Base-by-base conservation (phyloP, 2,329 filamentous ascomycete genomes). In the Clonostachys rhizophaga region DNA sequence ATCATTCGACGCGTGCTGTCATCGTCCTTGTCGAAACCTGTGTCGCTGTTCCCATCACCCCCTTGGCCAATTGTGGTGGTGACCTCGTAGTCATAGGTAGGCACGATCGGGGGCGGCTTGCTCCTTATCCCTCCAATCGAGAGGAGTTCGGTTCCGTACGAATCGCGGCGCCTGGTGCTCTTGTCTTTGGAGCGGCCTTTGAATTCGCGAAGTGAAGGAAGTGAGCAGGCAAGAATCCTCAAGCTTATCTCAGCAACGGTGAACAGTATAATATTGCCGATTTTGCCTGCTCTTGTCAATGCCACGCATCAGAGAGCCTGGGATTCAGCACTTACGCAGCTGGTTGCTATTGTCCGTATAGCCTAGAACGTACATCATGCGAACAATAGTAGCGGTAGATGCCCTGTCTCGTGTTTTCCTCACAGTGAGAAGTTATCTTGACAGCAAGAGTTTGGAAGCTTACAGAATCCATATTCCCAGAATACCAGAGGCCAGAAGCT, bases 181-280 rank as follows among this genome's bases (percentile, higher is more conserved):
- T 13, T 14, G 43, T 36, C 9, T 7, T 14, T 40, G 49, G 41
- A 16, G 39, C 44, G 35, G 24, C n/a, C 16, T 10, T 36, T 40
- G 45, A 58, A 48, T 6, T 46, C 43, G 8, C 55, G 55, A 11
- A 59, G 46, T 52, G 56, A 56, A 8, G 57, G 55, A 37, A 59
- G 49, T 14, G 51, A 58, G 8, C 57, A 55, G 16, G 54, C 51
- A 34, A 57, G 54, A 47, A 59, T 56, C 11, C 55, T 55, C 16
- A 59, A 30, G 35, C 52, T 47, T 37, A 55, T 57, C 34, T 59
- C 56, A 40, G 57, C 40, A 6, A 59, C 50, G 5, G 57, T 58
- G 30, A 52, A 50, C 3, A 59, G 7, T 17, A 58, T 48, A 17
- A 58, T 54, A 24, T 55, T 51, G 11, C 50, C 56, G 33, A 57